A percentile compares a stretch with the other conserved stretches of the same genome.
Evolutionary conservation across 805 yeast species (phyloP).

Genomic region (Hanseniaspora pseudoguilliermondii): DNA sequence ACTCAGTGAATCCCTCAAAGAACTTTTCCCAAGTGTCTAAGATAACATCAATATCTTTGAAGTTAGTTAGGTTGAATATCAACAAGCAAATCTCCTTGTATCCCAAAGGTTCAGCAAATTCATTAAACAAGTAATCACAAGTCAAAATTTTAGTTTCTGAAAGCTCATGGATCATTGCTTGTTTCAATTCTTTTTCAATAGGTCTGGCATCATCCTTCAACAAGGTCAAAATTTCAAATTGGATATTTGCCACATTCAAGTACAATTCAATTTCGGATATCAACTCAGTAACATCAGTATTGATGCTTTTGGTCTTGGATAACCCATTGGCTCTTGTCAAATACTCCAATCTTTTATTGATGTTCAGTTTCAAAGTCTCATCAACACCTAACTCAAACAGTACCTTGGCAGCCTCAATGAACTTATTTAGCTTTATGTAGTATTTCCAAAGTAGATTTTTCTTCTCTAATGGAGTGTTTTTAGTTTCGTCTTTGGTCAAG

Average conservation of each 20-base stretch:
- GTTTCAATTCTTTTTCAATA: slow-evolving; percentile 22
- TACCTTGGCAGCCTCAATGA: slow-evolving; percentile 73
- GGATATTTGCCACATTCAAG: slow-evolving; percentile 76
- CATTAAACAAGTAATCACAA: slow-evolving; percentile 71
- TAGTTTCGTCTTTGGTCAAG: slow-evolving; percentile 49
- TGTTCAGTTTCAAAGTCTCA: slow-evolving; percentile 45
- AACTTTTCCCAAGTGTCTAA: slow-evolving; percentile 66
- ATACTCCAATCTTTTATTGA: slow-evolving; percentile 70
- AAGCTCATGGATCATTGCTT: slow-evolving; percentile 35
- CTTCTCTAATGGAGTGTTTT: slow-evolving; percentile 44
- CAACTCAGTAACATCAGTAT: slow-evolving; percentile 29
- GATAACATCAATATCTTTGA: slow-evolving; percentile 72
- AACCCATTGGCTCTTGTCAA: slow-evolving; percentile 87
- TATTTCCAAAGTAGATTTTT: slow-evolving; percentile 82
- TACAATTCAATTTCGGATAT: slow-evolving; percentile 61
- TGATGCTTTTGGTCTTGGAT: slow-evolving; percentile 68
- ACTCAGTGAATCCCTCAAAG: slow-evolving; percentile 37
- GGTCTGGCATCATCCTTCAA: slow-evolving; percentile 43
- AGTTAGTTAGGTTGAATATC: slow-evolving; percentile 73
- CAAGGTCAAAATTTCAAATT: slow-evolving; percentile 37
- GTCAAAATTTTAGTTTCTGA: slow-evolving; percentile 55
- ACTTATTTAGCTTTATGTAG: slow-evolving; percentile 68
- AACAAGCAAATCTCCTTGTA: slow-evolving; percentile 70
- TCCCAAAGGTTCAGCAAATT: slow-evolving; percentile 75
- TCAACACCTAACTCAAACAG: slow-evolving; percentile 62